A percentile compares a stretch with the other conserved stretches of the same genome.
These are phyloP conservation scores for Flueggea neowawraea DNA, from an alignment of 441 rosid genomes.

Conservation along the genomic window DNA sequence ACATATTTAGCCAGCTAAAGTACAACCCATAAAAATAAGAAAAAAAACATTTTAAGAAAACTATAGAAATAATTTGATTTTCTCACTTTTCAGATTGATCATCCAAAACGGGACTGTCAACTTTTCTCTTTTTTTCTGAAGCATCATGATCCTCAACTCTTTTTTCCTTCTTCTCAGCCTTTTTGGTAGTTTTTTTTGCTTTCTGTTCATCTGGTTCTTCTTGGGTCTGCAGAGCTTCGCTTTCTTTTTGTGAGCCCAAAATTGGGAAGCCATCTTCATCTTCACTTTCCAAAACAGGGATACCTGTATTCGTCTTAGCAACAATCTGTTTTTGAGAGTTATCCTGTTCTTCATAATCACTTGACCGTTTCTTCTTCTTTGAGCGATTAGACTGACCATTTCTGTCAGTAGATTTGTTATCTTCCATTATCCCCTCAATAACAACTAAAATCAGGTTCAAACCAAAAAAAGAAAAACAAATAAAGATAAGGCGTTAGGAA, in stretches of 20 bases:
- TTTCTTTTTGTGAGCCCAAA: slow-evolving; percentile 30
- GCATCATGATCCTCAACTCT: slow-evolving; percentile 26
- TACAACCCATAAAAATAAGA: background rate
- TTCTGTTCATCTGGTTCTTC: slow-evolving; percentile 23
- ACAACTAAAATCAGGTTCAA: slow-evolving; percentile 45
- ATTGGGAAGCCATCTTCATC: slow-evolving; percentile 94
- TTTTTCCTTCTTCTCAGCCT: slow-evolving; percentile 29
- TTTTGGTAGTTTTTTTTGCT: slow-evolving; percentile 14
- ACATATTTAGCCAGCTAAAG: background rate
- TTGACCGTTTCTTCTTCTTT: slow-evolving; percentile 33
- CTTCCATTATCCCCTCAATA: slow-evolving; percentile 90
- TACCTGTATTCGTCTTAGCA: slow-evolving; percentile 23
- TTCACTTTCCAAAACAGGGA: slow-evolving; percentile 63
- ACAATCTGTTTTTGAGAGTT: slow-evolving; percentile 32
- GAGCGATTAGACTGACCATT: slow-evolving; percentile 32
- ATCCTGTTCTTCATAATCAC: slow-evolving; percentile 26
- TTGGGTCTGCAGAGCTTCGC: slow-evolving; percentile 16
- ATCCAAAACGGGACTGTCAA: slow-evolving; percentile 49
- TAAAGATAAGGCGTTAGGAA: background rate
- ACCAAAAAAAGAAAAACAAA: background rate
- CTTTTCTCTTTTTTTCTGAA: slow-evolving; percentile 56
- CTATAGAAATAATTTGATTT: background rate
- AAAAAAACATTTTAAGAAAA: background rate
- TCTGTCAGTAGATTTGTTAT: slow-evolving; percentile 45
- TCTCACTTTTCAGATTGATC: slow-evolving; percentile 55